A percentile compares a stretch with the other conserved stretches of the same genome.
Conservation (phyloP, 352 stramenopile species). For the Elongisporangium senticosum region DNA sequence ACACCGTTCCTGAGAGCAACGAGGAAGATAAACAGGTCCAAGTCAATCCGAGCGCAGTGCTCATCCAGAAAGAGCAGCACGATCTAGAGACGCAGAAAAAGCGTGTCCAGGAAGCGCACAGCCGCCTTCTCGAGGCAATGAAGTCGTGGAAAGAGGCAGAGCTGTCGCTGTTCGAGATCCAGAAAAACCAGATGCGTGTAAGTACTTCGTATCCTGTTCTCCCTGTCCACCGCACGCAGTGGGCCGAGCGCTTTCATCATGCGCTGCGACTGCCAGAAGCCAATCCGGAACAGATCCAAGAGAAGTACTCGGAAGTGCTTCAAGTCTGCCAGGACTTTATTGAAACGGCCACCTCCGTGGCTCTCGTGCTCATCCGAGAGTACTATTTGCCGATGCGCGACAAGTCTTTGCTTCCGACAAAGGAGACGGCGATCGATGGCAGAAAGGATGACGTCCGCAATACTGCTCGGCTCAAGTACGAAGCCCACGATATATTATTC, state of each 20-base stretch:
- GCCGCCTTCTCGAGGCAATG: conserved; percentile 57
- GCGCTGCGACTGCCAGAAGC: conserved; percentile 38
- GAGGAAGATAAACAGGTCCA: conserved; percentile 8
- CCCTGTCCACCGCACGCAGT: conserved; percentile 40
- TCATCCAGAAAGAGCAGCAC: conserved; percentile 52
- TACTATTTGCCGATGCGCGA: conserved; percentile 57
- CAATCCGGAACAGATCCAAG: conserved; percentile 33
- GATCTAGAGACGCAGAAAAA: conserved; percentile 44
- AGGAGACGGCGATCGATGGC: conserved; percentile 55
- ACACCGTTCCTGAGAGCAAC: conserved; percentile 7
- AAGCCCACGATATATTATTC: conserved; percentile 87
- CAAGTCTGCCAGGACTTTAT: conserved; percentile 89
- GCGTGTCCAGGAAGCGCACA: conserved; percentile 43
- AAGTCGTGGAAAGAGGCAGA: conserved; percentile 73
- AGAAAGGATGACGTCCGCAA: conserved; percentile 58
- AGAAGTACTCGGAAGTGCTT: conserved; percentile 83
- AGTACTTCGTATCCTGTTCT: conserved; percentile 40
- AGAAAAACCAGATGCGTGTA: conserved; percentile 43
- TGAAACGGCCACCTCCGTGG: conserved; percentile 57
- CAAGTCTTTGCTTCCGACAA: conserved; percentile 73
- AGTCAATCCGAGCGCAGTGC: conserved; percentile 27
- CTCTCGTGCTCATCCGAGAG: conserved; percentile 79
- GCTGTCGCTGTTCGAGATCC: conserved; percentile 42
- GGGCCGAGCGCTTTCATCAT: conserved; percentile 58
- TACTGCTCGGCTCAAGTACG: conserved; percentile 61